Conservation (phyloP, 768 basidiomycete species). For the Rhizopogon vulgaris region DNA sequence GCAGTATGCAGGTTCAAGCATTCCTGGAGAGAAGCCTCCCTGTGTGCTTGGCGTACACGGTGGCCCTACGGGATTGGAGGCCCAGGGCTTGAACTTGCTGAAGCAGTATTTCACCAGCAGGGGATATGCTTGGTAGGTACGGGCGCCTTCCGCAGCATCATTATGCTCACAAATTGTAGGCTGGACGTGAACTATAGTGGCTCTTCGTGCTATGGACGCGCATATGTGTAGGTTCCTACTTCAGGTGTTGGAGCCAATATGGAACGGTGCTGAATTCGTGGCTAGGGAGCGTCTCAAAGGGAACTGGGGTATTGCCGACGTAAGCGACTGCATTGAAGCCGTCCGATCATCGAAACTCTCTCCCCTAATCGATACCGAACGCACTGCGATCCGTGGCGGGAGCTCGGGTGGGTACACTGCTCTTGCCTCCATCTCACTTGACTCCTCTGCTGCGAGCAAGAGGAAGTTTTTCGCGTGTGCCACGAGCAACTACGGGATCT, state of each 20-base stretch:
- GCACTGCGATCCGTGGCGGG: constrained; percentile 64
- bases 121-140: constrained; percentile 58
- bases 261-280: background rate
- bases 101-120: constrained; percentile 63
- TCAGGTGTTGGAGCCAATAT: background rate
- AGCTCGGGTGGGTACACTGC: constrained; percentile 73
- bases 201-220: constrained; percentile 64
- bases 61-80: constrained; percentile 50
- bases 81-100: constrained; percentile 43
- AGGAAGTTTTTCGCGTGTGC: constrained; percentile 56
- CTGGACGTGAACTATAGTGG: constrained; percentile 74
- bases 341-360: constrained; percentile 34
- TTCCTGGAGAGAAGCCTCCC: constrained; percentile 53
- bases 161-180: constrained; percentile 35
- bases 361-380: constrained; percentile 54
- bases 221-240: constrained; percentile 39
- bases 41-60: constrained; percentile 62
- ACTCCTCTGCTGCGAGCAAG: constrained; percentile 49
- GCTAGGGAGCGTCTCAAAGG: constrained; percentile 46
- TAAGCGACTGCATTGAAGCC: constrained; percentile 52
- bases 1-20: constrained; percentile 38
- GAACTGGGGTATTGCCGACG: constrained; percentile 70
- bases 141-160: background rate
- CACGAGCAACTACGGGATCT: constrained; percentile 63
- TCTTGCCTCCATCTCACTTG: constrained; percentile 39